These are phyloP conservation scores for Boletellus sp. DNA, from an alignment of 768 basidiomycete species.

Conservation along the genomic window DNA sequence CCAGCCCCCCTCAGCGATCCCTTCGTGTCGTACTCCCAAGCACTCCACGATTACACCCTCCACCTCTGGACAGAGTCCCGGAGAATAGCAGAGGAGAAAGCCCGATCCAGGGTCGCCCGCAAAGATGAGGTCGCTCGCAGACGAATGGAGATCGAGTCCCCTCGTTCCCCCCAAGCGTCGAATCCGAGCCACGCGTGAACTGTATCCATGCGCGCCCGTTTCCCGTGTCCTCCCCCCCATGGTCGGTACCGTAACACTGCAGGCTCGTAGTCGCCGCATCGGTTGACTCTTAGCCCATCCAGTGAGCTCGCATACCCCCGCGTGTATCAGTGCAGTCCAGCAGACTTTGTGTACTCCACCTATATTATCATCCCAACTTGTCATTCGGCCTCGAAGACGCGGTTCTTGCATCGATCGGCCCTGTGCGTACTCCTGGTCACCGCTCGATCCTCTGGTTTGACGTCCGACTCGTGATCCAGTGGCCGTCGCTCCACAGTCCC, in stretches of 20 bases:
- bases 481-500: slow-evolving; percentile 1
- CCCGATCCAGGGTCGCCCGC: slow-evolving; percentile 29
- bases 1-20: slow-evolving; percentile 27
- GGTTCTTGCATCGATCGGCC: slow-evolving; percentile 6
- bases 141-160: slow-evolving; percentile 19
- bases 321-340: slow-evolving; percentile 14
- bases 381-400: slow-evolving; percentile 1
- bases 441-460: background rate
- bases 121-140: slow-evolving; percentile 26
- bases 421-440: slow-evolving; percentile 12
- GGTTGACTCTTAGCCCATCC: slow-evolving; percentile 11
- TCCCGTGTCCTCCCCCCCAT: background rate
- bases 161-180: slow-evolving; percentile 2
- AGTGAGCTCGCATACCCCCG: slow-evolving; percentile 13
- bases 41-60: slow-evolving; percentile 66
- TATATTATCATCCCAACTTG: slow-evolving; percentile 1
- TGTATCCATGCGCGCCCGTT: slow-evolving; percentile 1
- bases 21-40: slow-evolving; percentile 55
- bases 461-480: background rate
- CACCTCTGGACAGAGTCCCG: slow-evolving; percentile 65
- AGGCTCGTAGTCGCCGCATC: slow-evolving; percentile 1
- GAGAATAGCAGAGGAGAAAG: slow-evolving; percentile 51
- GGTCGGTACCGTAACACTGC: slow-evolving; percentile 15
- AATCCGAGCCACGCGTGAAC: slow-evolving; percentile 14
- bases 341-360: slow-evolving; percentile 15